Evolutionary conservation across 306 rosid species (phyloP).

Genomic region (Gynostemma pentaphyllum): DNA sequence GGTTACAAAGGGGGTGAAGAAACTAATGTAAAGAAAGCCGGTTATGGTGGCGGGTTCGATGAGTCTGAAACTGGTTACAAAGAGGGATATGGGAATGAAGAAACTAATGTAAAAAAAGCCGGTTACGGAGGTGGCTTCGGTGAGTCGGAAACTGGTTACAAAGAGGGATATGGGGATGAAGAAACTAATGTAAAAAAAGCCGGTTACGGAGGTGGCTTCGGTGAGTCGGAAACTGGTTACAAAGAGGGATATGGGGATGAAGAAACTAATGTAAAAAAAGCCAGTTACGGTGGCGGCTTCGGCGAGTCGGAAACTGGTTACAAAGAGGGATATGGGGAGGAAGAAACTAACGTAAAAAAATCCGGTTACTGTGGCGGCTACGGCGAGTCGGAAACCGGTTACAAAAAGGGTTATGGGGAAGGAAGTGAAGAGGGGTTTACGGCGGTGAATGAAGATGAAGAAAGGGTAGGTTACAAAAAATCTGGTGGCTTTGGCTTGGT

Average conservation of each 20-base stretch:
- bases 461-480: not conserved
- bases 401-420: not conserved
- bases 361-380: not conserved
- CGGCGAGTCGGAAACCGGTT: not conserved
- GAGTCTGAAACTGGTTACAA: not conserved
- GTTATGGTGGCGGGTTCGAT: not conserved
- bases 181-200: not conserved
- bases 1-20: not conserved
- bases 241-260: not conserved
- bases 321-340: no score
- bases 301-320: not conserved
- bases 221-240: not conserved
- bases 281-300: not conserved
- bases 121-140: not conserved
- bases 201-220: not conserved
- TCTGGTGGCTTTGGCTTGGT: no score
- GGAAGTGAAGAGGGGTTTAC: not conserved
- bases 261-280: not conserved
- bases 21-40: not conserved
- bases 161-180: not conserved
- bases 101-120: not conserved
- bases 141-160: not conserved
- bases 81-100: not conserved
- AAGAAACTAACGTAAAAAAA: no score
- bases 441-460: no score